Base-by-base conservation (phyloP, 2,329 filamentous ascomycete species). In the Aureobasidium pullulans region DNA sequence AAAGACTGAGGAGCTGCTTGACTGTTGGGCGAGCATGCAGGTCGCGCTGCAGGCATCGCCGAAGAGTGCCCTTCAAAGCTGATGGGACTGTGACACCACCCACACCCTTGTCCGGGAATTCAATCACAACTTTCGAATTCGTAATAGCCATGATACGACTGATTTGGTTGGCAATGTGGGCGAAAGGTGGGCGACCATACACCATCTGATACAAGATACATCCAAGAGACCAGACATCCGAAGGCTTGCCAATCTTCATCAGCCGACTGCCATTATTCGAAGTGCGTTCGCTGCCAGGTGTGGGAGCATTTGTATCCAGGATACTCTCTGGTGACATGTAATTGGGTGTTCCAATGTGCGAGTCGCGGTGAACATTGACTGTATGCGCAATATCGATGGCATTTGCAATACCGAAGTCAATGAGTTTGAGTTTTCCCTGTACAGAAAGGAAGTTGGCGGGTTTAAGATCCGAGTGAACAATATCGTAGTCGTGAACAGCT, bases 201-300 rank as follows among this genome's bases (percentile, higher is more conserved):
- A 93, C 89, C 89, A 99, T 95, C 71, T 97, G 93, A 75, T 96
- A 99, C 13, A 99, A 79, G 62, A 99, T 97, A 70, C 94, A 99
- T 16, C 94, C 94, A 13, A 99, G 76, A 71, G 88, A 93, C 94
- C 94, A 99, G 16, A 99, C 86, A 72, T 99, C 94, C 66, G 88
- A 94, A 6, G 94, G 90, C 69, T 97, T 97, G 61, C 94, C 95
- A 6, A 99, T 80, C 71, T 96, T 96, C 86, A 96, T 94, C 56
- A 75, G 72, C 52, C 72, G 76, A 61, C 68, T 75, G 69, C 59
- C 72, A 19, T 57, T 47, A 8, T 46, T 53, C n/a, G 56, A 34
- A 28, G 29, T 52, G 74, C 57, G 75, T 44, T 77, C 68, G 47
- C 74, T 73, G 70, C 71, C 75, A 64, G 60, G 76, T 67, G 61